phyloP scores from a whole-genome alignment of 2,329 filamentous ascomycete genomes.

The Juglanconis juglandina region DNA sequence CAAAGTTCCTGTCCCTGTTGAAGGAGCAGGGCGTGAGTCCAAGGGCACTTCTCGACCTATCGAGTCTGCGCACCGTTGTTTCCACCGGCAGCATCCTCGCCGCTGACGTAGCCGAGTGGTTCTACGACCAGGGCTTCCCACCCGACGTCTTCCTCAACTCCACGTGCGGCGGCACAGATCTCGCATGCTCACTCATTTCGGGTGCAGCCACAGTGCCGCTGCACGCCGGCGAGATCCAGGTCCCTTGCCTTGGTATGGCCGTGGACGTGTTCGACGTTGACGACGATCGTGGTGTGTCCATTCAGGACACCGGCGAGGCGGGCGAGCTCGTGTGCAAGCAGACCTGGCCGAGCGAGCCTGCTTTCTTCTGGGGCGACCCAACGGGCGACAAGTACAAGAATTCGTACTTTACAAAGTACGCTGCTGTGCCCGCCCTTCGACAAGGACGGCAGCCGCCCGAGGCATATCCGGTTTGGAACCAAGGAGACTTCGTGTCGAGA shows the following conservation, averaged over 20 bases:
- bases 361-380: conserved; percentile 61
- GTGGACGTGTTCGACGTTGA: conserved; percentile 61
- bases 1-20: conserved; percentile 42
- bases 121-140: conserved; percentile 37
- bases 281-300: conserved; percentile 38
- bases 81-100: conserved; percentile 63
- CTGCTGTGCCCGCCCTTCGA: conserved; percentile 43
- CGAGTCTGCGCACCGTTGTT: conserved; percentile 57
- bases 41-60: conserved; percentile 59
- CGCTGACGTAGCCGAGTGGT: conserved; percentile 40
- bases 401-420: conserved; percentile 50
- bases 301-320: conserved; percentile 54
- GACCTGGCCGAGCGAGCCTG: conserved; percentile 73
- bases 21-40: conserved; percentile 57
- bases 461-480: conserved; percentile 59
- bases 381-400: conserved; percentile 56
- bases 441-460: conserved; percentile 25
- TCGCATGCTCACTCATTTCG: conserved; percentile 33
- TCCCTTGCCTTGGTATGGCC: conserved; percentile 45
- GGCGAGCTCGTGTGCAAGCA: conserved; percentile 71
- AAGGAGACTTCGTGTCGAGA: conserved; percentile 66
- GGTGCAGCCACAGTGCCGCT: conserved; percentile 63
- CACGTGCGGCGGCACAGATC: conserved; percentile 45
- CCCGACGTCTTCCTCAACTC: conserved; percentile 35
- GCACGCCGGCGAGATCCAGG: conserved; percentile 53